Evolutionary conservation across 192 early-diverging fungal genomes (phyloP).

Genomic region (Mortierella alpina): DNA sequence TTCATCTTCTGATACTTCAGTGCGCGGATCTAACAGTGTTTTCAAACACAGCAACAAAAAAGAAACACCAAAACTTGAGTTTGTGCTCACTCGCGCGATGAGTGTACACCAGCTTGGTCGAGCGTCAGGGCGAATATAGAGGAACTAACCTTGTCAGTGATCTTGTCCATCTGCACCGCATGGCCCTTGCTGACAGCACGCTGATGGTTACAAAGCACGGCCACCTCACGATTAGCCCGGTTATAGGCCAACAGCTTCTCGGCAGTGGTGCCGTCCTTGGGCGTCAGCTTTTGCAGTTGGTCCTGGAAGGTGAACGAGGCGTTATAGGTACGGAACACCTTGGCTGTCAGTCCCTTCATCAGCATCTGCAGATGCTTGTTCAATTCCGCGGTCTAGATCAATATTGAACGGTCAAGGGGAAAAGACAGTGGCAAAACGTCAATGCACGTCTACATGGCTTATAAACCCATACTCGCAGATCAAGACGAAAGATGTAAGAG

Average conservation of each 20-base stretch:
- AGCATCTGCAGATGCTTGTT: slow-evolving; percentile 90
- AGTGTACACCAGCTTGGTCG: not conserved
- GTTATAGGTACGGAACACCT: slow-evolving; percentile 99
- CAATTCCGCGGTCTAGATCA: slow-evolving; percentile 72
- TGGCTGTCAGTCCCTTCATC: slow-evolving; percentile 94
- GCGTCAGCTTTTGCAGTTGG: slow-evolving; percentile 79
- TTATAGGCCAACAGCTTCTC: slow-evolving; percentile 96
- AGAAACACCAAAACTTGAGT: not conserved
- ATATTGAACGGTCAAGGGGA: not conserved
- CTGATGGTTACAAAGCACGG: slow-evolving; percentile 98
- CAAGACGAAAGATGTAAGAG: not conserved
- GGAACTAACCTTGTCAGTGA: slow-evolving; percentile 78
- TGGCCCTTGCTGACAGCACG: slow-evolving; percentile 86
- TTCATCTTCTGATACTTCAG: slow-evolving; percentile 89
- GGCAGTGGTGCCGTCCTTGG: slow-evolving; percentile 69
- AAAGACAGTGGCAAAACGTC: not conserved
- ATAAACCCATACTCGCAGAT: not conserved
- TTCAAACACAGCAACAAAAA: slow-evolving; percentile 7
- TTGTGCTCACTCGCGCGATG: not conserved
- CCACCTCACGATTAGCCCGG: slow-evolving; percentile 95
- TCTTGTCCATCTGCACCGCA: slow-evolving; percentile 77
- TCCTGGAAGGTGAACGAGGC: slow-evolving; percentile 94
- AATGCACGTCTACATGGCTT: not conserved
- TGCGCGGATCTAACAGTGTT: slow-evolving; percentile 68
- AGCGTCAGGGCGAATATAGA: not conserved